phyloP scores from a whole-genome alignment of 2,329 filamentous ascomycete species.

The Sporothrix schenckii region DNA sequence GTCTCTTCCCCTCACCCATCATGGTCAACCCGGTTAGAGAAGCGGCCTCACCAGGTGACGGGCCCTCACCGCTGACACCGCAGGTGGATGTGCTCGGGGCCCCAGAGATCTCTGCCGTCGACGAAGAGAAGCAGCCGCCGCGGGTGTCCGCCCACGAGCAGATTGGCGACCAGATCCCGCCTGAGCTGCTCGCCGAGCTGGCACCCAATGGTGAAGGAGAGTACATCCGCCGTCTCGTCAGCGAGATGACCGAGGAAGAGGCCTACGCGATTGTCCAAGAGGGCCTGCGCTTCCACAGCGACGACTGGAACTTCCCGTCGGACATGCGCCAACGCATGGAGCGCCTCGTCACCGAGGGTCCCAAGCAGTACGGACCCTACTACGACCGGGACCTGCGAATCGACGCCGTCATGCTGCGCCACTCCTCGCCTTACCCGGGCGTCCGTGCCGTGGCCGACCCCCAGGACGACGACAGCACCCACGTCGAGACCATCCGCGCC shows the following conservation, averaged over 20 bases:
- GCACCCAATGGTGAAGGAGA: slow-evolving; percentile 50
- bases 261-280: slow-evolving; percentile 47
- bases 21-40: slow-evolving; percentile 9
- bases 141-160: slow-evolving; percentile 32
- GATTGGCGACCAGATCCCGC: slow-evolving; percentile 46
- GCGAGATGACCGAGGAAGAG: slow-evolving; percentile 49
- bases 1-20: background rate
- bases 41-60: slow-evolving; percentile 9
- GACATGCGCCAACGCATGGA: slow-evolving; percentile 50
- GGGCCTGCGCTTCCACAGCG: slow-evolving; percentile 46
- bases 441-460: slow-evolving; percentile 48
- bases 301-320: slow-evolving; percentile 51
- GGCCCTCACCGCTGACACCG: background rate
- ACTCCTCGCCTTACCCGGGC: slow-evolving; percentile 49
- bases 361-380: slow-evolving; percentile 47
- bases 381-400: slow-evolving; percentile 49
- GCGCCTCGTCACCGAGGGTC: slow-evolving; percentile 44
- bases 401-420: slow-evolving; percentile 47
- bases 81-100: background rate
- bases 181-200: slow-evolving; percentile 47
- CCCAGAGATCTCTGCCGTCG: slow-evolving; percentile 29
- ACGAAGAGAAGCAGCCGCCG: slow-evolving; percentile 41
- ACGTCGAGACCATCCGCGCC: slow-evolving; percentile 49
- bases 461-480: slow-evolving; percentile 43
- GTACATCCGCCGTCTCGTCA: slow-evolving; percentile 49